phyloP scores from a whole-genome alignment of 768 basidiomycete genomes.

The Suillus bovinus region DNA sequence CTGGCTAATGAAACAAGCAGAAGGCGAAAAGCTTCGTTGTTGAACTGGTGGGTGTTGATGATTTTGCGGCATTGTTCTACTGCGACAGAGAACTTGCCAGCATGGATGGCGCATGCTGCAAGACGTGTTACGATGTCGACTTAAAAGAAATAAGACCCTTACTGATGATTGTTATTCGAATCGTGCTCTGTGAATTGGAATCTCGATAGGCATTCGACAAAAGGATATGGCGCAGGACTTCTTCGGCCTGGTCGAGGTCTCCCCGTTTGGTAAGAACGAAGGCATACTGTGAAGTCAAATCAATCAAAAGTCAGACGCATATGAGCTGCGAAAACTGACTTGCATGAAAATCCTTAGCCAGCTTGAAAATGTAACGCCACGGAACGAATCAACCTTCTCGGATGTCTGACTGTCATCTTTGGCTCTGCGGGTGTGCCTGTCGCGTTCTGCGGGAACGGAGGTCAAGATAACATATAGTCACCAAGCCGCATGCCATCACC shows the following conservation, averaged over 20 bases:
- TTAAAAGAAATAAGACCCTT: constrained; percentile 22
- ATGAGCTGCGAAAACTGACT: constrained; percentile 40
- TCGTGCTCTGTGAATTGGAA: constrained; percentile 60
- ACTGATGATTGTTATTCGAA: constrained; percentile 82
- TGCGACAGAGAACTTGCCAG: constrained; percentile 53
- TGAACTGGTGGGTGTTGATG: constrained; percentile 76
- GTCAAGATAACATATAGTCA: not conserved
- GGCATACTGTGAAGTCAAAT: constrained; percentile 53
- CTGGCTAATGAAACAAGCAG: constrained; percentile 72
- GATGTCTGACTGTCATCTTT: constrained; percentile 40
- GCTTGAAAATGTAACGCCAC: constrained; percentile 78
- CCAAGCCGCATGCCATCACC: constrained; percentile 17
- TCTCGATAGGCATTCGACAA: constrained; percentile 73
- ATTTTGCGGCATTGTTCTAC: constrained; percentile 80
- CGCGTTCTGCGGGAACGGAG: constrained; percentile 47
- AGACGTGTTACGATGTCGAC: not conserved
- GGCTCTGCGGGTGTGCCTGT: constrained; percentile 51
- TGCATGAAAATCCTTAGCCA: constrained; percentile 89
- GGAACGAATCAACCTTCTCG: constrained; percentile 64
- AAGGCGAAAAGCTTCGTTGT: constrained; percentile 82
- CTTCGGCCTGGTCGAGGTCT: constrained; percentile 67
- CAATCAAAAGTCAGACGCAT: constrained; percentile 9
- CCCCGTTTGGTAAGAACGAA: constrained; percentile 66
- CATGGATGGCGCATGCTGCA: constrained; percentile 72
- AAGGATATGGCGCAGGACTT: constrained; percentile 73